Evolutionary conservation across 768 basidiomycete genomes (phyloP), one percentile per base, ranked within the genome.

Genomic region (Phylloporus sp.): DNA sequence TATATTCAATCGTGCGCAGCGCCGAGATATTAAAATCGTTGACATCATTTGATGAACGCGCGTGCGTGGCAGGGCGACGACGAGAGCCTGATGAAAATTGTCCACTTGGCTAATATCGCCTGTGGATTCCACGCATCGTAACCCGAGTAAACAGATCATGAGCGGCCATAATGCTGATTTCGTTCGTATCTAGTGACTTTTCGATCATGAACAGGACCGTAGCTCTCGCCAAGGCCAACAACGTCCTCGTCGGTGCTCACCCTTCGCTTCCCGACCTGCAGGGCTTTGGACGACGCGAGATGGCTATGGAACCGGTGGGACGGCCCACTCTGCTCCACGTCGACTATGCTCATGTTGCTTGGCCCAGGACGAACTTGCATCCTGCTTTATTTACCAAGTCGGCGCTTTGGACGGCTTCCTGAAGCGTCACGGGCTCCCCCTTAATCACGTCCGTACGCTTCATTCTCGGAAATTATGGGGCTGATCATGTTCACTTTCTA

Each of bases 121-220:
- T 85, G 82, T 56, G 82, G 83, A 6, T 83, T 82, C 49, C 84
- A 85, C 56, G 82, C 79, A 18, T 79, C 78, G 78, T 81, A 28
- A 49, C 24, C 33, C 6, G 34, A 21, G 33, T n/a, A n/a, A n/a
- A n/a, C n/a, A 29, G 17, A 15, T 22, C 32, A 4, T 9, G 6
- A 6, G n/a, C 3, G 4, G 8, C 5, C 0, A 3, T 17, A 6
- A 26, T 5, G 7, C 32, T 31, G n/a, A 43, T 17, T 17, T 5
- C 32, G 22, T 42, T n/a, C 42, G 5, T 15, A n/a, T 33, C 26
- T 18, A 79, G 80, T 0, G 82, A 84, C 58, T 82, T 82, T 52
- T 70, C 76, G 0, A 73, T 83, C 39, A 86, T 86, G 83, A 70
- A 78, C 51, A 69, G 75, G 57, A 84, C 82, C 0, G 80, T 84